Base-by-base conservation (phyloP, 768 basidiomycete species). In the Leccinum longicurvipes region DNA sequence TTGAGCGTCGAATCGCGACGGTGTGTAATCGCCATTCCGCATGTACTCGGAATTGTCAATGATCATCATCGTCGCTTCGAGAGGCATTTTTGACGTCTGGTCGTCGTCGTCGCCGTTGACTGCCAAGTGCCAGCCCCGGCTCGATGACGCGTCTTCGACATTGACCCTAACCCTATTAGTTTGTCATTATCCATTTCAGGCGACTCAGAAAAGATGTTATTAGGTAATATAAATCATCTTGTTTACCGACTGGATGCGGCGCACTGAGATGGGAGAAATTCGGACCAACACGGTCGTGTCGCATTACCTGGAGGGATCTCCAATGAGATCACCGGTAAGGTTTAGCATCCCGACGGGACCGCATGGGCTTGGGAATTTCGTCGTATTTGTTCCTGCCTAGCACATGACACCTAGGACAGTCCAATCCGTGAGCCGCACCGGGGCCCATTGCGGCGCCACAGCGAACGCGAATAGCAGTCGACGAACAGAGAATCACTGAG, bases 1-100 rank as follows among this genome's bases (percentile, higher is more conserved):
- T 73, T 98, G 97, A 1, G 95, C 93, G 29, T 88, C 86, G 67
- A 93, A 93, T 59, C 96, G 84, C 32, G 87, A 86, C 47, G 93
- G 93, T 53, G 77, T 75, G 72, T 93, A 95, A 73, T 95, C 93
- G 11, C 93, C 93, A 68, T 97, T 96, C 55, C 94, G 85, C 88
- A 97, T 97, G 74, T 88, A 95, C 73, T 95, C 93, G 2, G 93
- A 97, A 71, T 98, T 98, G 83, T 99, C 97, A 58, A 98, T 86
- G 14, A 99, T 79, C 77, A 98, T 85, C 86, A 99, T 94, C 23
- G 94, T 96, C 39, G 96, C 95, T 84, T 99, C 95, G 68, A 97
- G 82, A 63, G 93, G 91, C 93, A 97, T 97, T 55, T 84, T 78
- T 62, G 36, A 31, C 41, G 56, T 46, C 44, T 59, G 57, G 60